A percentile compares a stretch with the other conserved stretches of the same genome.
These are phyloP conservation scores for Cryptosporidium bovis DNA, from an alignment of 169 alveolate genomes.

Conservation along the genomic window DNA sequence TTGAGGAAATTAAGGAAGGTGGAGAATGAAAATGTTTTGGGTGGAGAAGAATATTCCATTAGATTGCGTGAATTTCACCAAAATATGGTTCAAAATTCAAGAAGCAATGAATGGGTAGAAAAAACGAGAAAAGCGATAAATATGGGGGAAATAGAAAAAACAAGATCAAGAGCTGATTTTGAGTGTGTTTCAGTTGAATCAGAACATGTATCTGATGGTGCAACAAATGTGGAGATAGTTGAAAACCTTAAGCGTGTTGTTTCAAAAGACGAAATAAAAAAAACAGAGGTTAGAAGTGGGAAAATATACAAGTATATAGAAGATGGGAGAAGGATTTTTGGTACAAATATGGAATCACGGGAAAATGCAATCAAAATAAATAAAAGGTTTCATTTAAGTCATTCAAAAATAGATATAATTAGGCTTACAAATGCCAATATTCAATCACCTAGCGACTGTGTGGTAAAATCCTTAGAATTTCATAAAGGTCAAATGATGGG, in stretches of 20 bases:
- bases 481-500: conserved; percentile 46
- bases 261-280: no score
- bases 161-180: background rate
- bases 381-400: background rate
- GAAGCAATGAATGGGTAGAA: conserved; percentile 48
- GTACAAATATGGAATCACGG: background rate
- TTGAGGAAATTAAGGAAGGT: conserved; percentile 49
- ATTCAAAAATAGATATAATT: conserved; percentile 33
- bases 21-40: conserved; percentile 15
- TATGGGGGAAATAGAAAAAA: background rate
- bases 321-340: background rate
- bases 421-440: conserved; percentile 63
- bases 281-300: background rate
- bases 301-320: conserved; percentile 24
- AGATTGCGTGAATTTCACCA: conserved; percentile 50
- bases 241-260: no score
- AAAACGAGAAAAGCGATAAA: conserved; percentile 16
- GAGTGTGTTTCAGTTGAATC: background rate
- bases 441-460: conserved; percentile 68
- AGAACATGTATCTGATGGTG: background rate
- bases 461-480: conserved; percentile 54
- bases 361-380: background rate
- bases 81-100: conserved; percentile 24
- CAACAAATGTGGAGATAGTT: background rate
- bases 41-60: conserved; percentile 30